Evolutionary conservation across 2,329 filamentous ascomycete species (phyloP), one percentile per base, ranked within the genome.

Genomic region (Aureobasidium musti): DNA sequence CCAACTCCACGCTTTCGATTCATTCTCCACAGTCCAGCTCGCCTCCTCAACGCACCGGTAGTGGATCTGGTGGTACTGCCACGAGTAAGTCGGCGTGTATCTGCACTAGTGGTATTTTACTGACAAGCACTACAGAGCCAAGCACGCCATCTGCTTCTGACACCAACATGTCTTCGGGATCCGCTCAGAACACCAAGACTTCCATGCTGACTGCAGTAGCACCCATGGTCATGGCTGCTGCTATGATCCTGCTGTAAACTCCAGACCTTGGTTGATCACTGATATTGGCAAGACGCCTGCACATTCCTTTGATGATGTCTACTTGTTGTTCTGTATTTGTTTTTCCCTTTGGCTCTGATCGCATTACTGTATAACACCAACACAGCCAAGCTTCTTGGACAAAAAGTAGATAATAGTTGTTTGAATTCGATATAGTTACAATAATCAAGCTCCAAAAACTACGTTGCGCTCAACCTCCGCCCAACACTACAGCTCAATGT

Each of bases 121-220:
- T 63, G 26, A 63, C 45, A 50, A 39, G 49, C 21, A 13, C 10
- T 14, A 37, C 59, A 63, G 59, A 52, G 30, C 59, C 59, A 14
- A 50, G 33, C 39, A 41, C n/a, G 13, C 30, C 59, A 28, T 19
- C 45, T 13, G 23, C 41, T 21, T 21, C 59, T n/a, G 14, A 50
- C 33, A 52, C 59, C n/a, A 35, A 28, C 41, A 49, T 47, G 19
- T 47, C 57, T 41, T 52, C 45, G 8, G 45, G 33, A 4, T 17
- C 59, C 21, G 23, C 10, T 14, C 45, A 52, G 3, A 35, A 28
- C 17, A 35, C 13, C 17, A 63, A 37, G 23, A 10, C 33, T 50
- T 52, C 59, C 26, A 13, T 45, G 21, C 13, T 63, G 11, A 30
- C 59, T n/a, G 19, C 52, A 13, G 23, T 13, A 23, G 59, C 43